Evolutionary conservation across 306 rosid species (phyloP).

Genomic region (Trichosanthes cucumerina): DNA sequence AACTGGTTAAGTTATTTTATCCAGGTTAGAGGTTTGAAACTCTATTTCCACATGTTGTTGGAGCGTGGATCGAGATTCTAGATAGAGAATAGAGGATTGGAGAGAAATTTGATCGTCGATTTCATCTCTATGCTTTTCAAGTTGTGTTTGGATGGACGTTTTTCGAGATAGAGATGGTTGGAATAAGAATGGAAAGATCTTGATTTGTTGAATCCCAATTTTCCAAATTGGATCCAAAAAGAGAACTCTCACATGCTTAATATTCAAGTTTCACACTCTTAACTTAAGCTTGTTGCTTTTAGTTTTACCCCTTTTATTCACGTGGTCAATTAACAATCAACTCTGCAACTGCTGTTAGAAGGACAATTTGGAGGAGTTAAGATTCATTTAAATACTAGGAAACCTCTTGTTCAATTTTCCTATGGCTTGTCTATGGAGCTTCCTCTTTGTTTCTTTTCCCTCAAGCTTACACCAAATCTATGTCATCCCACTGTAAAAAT

Average conservation of each 20-base stretch:
- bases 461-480: background rate
- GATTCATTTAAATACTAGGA: background rate
- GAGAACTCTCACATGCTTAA: slow-evolving; percentile 1
- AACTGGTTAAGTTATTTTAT: background rate
- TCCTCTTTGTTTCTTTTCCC: background rate
- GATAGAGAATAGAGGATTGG: background rate
- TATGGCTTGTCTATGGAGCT: background rate
- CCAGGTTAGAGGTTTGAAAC: background rate
- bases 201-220: background rate
- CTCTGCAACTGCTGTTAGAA: background rate
- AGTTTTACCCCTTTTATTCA: background rate
- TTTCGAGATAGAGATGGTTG: background rate
- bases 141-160: too few species aligned
- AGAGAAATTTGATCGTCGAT: background rate
- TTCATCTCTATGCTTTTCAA: too few species aligned
- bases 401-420: background rate
- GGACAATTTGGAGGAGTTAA: background rate
- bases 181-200: background rate
- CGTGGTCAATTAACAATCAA: background rate
- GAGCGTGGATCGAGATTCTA: background rate
- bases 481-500: background rate
- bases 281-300: background rate
- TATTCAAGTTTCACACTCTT: background rate
- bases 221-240: slow-evolving; percentile 1
- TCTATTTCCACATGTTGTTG: background rate